These are phyloP conservation scores for Nemania sp. DNA, from an alignment of 2,329 filamentous ascomycete genomes.

Conservation along the genomic window DNA sequence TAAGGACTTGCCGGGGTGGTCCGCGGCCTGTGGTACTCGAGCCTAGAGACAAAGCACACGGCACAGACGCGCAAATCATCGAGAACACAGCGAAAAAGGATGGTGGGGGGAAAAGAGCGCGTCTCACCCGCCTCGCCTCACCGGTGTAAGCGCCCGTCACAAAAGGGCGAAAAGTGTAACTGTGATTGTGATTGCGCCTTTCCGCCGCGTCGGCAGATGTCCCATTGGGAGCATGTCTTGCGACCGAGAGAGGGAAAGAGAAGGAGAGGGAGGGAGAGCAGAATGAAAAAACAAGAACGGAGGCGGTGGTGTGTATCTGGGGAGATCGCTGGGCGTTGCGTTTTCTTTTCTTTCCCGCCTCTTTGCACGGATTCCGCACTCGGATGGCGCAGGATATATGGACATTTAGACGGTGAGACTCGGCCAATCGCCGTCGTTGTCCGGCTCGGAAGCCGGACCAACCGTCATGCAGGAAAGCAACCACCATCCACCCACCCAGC, in stretches of 20 bases:
- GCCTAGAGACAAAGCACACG: neutral
- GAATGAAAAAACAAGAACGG: neutral
- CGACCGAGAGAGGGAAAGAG: neutral
- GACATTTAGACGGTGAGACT: conserved; percentile 39
- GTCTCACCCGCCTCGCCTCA: conserved; percentile 5
- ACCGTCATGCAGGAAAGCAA: conserved; percentile 32
- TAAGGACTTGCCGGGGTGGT: neutral
- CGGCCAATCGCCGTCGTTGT: conserved; percentile 36
- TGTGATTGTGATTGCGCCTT: conserved; percentile 36
- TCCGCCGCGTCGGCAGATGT: conserved; percentile 37
- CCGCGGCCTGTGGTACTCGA: conserved; percentile 11
- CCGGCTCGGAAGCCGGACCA: conserved; percentile 34
- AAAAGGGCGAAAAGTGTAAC: conserved; percentile 23
- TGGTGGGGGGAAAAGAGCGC: conserved; percentile 3
- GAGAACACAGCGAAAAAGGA: neutral
- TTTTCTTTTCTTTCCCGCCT: conserved; percentile 35
- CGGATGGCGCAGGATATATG: conserved; percentile 34
- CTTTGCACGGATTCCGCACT: conserved; percentile 33
- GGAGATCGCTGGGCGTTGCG: neutral
- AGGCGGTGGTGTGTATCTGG: conserved; percentile 19
- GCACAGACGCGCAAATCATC: conserved; percentile 1
- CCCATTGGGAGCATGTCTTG: conserved; percentile 27
- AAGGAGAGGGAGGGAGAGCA: neutral
- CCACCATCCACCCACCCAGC: conserved; percentile 16
- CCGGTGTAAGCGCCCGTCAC: conserved; percentile 25